Percentiles rank a stretch among this genome's conserved stretches.
These are phyloP conservation scores for Penicillium longicatenatum DNA, from an alignment of 495 filamentous ascomycete species.

Conservation along the genomic window DNA sequence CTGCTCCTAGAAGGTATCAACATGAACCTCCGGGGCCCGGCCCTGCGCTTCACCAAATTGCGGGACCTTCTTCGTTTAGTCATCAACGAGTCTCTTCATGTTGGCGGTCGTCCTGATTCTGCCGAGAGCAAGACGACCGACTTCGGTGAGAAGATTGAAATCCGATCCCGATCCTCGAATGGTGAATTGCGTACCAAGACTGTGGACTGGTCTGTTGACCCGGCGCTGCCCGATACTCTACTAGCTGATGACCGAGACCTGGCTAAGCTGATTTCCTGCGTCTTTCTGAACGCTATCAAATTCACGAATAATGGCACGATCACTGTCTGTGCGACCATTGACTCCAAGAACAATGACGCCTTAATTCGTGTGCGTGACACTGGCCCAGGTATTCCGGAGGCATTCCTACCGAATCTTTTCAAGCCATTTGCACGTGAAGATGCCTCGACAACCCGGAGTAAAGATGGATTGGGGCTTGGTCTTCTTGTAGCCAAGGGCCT, in stretches of 20 bases:
- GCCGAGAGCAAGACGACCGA: constrained; percentile 60
- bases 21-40: constrained; percentile 38
- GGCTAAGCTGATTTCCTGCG: constrained; percentile 72
- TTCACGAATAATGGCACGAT: constrained; percentile 76
- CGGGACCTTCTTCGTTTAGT: constrained; percentile 68
- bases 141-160: constrained; percentile 67
- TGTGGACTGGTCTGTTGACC: constrained; percentile 69
- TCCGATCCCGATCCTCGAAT: constrained; percentile 59
- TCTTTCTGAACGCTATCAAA: constrained; percentile 79
- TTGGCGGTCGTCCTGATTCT: constrained; percentile 74
- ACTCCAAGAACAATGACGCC: constrained; percentile 54
- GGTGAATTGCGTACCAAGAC: constrained; percentile 59
- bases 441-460: constrained; percentile 68
- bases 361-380: constrained; percentile 67
- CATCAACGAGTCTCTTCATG: constrained; percentile 69
- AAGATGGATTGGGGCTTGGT: constrained; percentile 74
- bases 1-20: constrained; percentile 49
- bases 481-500: constrained; percentile 77
- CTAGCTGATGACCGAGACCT: constrained; percentile 72
- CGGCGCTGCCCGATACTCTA: constrained; percentile 64
- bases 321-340: constrained; percentile 55
- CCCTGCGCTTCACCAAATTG: constrained; percentile 60
- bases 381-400: constrained; percentile 70
- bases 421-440: constrained; percentile 75
- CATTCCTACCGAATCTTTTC: constrained; percentile 71